These are phyloP conservation scores for Curvularia sp. DNA, from an alignment of 2,329 filamentous ascomycete species.

Conservation along the genomic window DNA sequence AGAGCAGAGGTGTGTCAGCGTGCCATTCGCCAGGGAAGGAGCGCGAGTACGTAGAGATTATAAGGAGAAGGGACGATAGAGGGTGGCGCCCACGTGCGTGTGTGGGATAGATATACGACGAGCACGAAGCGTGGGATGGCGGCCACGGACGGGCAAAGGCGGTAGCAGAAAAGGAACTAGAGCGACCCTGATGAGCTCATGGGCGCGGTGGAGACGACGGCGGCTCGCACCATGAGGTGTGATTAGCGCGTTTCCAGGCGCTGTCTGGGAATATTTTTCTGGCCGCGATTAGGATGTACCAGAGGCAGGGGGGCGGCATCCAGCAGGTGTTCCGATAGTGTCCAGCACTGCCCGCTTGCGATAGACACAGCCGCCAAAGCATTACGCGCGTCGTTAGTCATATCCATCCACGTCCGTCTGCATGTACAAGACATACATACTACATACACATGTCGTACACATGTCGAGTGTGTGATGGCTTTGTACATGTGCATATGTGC, in stretches of 20 bases:
- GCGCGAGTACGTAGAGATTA: neutral
- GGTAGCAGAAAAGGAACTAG: constrained; percentile 14
- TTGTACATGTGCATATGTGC: too few relatives aligned
- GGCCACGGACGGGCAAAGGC: constrained; percentile 33
- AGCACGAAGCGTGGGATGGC: constrained; percentile 18
- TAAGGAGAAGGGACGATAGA: neutral
- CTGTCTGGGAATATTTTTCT: constrained; percentile 18
- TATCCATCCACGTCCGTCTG: too few relatives aligned
- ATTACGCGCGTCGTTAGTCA: constrained; percentile 2
- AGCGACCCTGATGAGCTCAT: constrained; percentile 26
- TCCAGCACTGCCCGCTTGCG: neutral
- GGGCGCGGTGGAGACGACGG: constrained; percentile 20
- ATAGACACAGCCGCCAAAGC: neutral
- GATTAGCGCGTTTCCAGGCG: constrained; percentile 13
- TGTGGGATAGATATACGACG: constrained; percentile 13
- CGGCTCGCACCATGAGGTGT: constrained; percentile 22
- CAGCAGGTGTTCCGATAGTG: constrained; percentile 37
- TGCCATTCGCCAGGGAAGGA: neutral
- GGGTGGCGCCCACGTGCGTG: neutral
- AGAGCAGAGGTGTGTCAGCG: neutral
- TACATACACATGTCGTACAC: too few relatives aligned
- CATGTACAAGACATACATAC: too few relatives aligned
- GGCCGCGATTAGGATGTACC: constrained; percentile 12
- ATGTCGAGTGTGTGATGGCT: too few relatives aligned
- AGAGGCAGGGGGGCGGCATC: neutral